Conservation (phyloP, 305 asterid genomes). For the Fraxinus angustifolia region DNA sequence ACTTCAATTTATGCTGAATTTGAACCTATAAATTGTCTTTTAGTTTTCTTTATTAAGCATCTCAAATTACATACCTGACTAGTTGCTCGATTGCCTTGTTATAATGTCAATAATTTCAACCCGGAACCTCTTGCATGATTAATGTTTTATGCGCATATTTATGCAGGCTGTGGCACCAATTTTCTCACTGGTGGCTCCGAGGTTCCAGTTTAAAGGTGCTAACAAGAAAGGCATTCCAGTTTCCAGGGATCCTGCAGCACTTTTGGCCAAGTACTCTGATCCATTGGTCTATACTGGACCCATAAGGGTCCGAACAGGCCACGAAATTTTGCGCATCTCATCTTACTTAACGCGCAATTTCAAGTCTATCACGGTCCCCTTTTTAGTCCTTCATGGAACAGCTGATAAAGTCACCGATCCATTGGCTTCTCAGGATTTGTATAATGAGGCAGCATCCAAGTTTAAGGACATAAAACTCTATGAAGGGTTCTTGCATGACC, state of each 20-base stretch:
- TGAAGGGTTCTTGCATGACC: slow-evolving; percentile 90
- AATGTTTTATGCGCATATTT: neutral
- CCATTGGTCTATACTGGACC: slow-evolving; percentile 97
- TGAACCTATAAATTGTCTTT: neutral
- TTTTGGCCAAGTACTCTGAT: slow-evolving; percentile 88
- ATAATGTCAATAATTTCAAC: neutral
- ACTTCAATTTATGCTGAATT: neutral
- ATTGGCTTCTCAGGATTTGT: slow-evolving; percentile 85
- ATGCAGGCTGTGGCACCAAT: slow-evolving; percentile 86
- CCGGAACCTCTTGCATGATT: neutral
- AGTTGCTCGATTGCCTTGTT: neutral
- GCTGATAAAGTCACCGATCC: slow-evolving; percentile 97
- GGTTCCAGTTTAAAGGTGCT: slow-evolving; percentile 96
- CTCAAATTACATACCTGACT: neutral
- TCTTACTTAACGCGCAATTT: slow-evolving; percentile 68
- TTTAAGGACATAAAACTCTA: slow-evolving; percentile 86
- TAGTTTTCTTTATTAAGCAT: neutral
- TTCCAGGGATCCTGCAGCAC: slow-evolving; percentile 93
- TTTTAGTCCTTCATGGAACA: slow-evolving; percentile 92
- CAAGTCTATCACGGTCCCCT: slow-evolving; percentile 71
- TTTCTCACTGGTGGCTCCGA: slow-evolving; percentile 86
- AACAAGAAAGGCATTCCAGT: slow-evolving; percentile 97
- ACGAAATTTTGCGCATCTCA: slow-evolving; percentile 88
- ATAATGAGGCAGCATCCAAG: slow-evolving; percentile 77
- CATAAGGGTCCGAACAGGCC: slow-evolving; percentile 90